A percentile compares a stretch with the other conserved stretches of the same genome.
Evolutionary conservation across 805 yeast species (phyloP).

Genomic region (Pichia heedii): DNA sequence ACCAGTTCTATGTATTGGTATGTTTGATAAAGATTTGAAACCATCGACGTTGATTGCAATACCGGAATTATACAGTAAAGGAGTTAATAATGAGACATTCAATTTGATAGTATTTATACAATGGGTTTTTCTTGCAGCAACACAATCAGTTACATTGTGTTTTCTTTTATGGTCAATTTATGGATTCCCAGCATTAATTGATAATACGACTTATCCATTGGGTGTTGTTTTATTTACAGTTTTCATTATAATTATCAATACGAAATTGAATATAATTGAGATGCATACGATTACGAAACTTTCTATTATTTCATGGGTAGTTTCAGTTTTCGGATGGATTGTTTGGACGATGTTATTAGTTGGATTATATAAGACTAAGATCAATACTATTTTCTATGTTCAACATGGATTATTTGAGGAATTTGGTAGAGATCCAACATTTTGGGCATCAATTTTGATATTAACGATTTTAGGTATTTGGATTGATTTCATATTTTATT

Average conservation of each 20-base stretch:
- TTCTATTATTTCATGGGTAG: conserved; percentile 52
- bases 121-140: conserved; percentile 74
- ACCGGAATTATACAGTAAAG: conserved; percentile 79
- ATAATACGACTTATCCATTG: conserved; percentile 72
- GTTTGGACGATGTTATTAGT: conserved; percentile 77
- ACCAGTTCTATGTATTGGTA: conserved; percentile 89
- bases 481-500: conserved; percentile 57
- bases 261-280: conserved; percentile 74
- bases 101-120: conserved; percentile 56
- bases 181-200: conserved; percentile 60
- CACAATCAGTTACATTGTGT: conserved; percentile 61
- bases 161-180: conserved; percentile 59
- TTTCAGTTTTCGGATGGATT: conserved; percentile 80
- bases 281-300: conserved; percentile 67
- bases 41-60: conserved; percentile 85
- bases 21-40: conserved; percentile 83
- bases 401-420: conserved; percentile 54
- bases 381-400: conserved; percentile 59
- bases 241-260: conserved; percentile 61
- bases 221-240: conserved; percentile 73
- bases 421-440: conserved; percentile 73
- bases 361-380: conserved; percentile 47
- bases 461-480: conserved; percentile 49
- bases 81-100: conserved; percentile 67
- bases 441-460: conserved; percentile 74